A percentile compares a stretch with the other conserved stretches of the same genome.
Evolutionary conservation across 352 stramenopile species (phyloP).

Genomic region (Phytopythium oedochilum): DNA sequence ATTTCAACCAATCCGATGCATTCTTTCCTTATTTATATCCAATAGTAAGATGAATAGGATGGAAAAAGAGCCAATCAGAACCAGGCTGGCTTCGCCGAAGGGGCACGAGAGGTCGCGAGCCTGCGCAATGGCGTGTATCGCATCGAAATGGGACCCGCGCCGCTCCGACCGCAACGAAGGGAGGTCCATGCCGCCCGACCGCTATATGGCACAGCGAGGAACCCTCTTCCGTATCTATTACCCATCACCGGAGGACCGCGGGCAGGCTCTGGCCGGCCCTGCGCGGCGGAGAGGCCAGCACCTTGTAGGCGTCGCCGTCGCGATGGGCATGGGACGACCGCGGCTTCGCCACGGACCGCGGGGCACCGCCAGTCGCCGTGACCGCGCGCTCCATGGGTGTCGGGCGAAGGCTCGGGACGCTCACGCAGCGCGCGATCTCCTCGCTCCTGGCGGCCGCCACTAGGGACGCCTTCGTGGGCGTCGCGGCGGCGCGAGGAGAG

Average conservation of each 20-base stretch:
- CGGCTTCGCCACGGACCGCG: not conserved
- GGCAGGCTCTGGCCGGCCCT: not conserved
- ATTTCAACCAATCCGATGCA: constrained; percentile 10
- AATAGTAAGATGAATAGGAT: not conserved
- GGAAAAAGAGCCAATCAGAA: not conserved
- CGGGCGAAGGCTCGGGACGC: constrained; percentile 47
- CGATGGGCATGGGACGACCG: not conserved
- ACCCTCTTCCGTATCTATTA: too few relatives aligned
- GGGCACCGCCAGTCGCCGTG: not conserved
- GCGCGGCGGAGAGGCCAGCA: not conserved
- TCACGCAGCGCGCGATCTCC: constrained; percentile 46
- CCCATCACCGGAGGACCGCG: not conserved
- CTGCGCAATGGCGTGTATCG: too few relatives aligned
- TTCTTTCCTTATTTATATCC: not conserved
- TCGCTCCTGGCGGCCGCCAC: constrained; percentile 14
- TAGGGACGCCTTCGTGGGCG: constrained; percentile 27
- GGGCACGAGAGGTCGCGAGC: not conserved
- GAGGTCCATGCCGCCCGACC: too few relatives aligned
- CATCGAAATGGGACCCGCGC: too few relatives aligned
- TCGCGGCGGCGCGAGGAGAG: constrained; percentile 14
- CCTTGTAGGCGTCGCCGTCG: not conserved
- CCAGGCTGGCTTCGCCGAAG: not conserved
- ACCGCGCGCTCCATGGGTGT: constrained; percentile 47
- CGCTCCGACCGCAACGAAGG: too few relatives aligned
- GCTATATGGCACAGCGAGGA: too few relatives aligned